phyloP scores from a whole-genome alignment of 108 stramenopile species.

The Nitzschia palea region DNA sequence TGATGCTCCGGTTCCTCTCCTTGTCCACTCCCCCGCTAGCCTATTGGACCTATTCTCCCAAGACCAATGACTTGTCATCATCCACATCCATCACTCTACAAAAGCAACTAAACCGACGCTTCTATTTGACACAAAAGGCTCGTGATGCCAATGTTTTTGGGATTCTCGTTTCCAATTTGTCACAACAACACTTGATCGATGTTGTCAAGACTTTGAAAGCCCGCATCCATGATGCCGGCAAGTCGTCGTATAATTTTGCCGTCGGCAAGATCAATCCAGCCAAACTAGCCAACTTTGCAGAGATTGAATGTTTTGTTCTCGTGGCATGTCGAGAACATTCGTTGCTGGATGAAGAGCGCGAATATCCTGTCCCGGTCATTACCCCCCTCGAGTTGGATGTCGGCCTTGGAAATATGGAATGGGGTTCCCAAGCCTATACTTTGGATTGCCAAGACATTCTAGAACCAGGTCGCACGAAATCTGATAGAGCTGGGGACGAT shows the following conservation, averaged over 20 bases:
- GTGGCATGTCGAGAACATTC: constrained; percentile 89
- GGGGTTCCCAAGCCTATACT: constrained; percentile 80
- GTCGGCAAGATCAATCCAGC: constrained; percentile 93
- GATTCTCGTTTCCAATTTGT: constrained; percentile 89
- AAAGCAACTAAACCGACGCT: constrained; percentile 75
- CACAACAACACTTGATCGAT: constrained; percentile 62
- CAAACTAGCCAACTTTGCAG: constrained; percentile 95
- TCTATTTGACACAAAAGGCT: constrained; percentile 86
- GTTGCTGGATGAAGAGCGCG: constrained; percentile 69
- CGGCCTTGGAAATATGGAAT: constrained; percentile 81
- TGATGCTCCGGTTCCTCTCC: constrained; percentile 51
- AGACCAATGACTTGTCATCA: constrained; percentile 21
- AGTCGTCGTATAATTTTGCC: constrained; percentile 87
- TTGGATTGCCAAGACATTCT: constrained; percentile 75
- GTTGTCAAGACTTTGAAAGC: constrained; percentile 64
- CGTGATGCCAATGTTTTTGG: constrained; percentile 83
- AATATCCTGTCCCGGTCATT: constrained; percentile 80
- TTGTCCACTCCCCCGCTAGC: constrained; percentile 16
- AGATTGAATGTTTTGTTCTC: constrained; percentile 92
- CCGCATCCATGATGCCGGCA: constrained; percentile 68
- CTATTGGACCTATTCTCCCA: constrained; percentile 74
- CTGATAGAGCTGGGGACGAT: not conserved
- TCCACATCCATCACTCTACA: constrained; percentile 41
- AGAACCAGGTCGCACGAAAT: constrained; percentile 1
- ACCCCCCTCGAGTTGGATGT: constrained; percentile 94